Percentiles rank a stretch among this genome's conserved stretches.
phyloP scores from a whole-genome alignment of 2,329 filamentous ascomycete species.

The Colletotrichum chlorophyti region DNA sequence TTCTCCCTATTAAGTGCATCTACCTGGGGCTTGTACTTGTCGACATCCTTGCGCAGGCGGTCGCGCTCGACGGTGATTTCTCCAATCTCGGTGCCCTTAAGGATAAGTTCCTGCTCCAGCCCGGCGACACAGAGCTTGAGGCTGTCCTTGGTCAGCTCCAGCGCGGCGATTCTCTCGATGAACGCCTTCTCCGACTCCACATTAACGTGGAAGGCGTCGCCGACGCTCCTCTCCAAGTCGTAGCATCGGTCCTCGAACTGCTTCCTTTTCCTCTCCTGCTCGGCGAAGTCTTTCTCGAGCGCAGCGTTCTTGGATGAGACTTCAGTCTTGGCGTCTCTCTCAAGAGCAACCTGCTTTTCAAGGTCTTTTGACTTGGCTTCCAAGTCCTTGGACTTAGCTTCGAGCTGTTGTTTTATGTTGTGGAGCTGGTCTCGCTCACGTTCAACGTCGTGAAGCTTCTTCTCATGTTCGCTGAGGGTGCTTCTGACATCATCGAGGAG shows the following conservation, averaged over 20 bases:
- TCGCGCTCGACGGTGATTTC: slow-evolving; percentile 26
- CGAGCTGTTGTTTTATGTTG: slow-evolving; percentile 14
- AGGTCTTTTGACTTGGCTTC: slow-evolving; percentile 19
- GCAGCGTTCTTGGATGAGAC: slow-evolving; percentile 4
- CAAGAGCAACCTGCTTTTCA: slow-evolving; percentile 11
- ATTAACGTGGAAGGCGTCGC: slow-evolving; percentile 23
- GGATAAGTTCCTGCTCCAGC: slow-evolving; percentile 25
- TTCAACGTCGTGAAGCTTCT: slow-evolving; percentile 3
- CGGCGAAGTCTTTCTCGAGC: slow-evolving; percentile 7
- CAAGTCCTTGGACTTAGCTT: slow-evolving; percentile 14
- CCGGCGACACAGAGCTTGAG: slow-evolving; percentile 16
- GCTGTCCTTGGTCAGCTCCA: slow-evolving; percentile 26
- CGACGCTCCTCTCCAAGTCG: slow-evolving; percentile 22
- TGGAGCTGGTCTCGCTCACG: slow-evolving; percentile 25
- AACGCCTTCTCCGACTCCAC: slow-evolving; percentile 21
- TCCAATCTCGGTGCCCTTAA: slow-evolving; percentile 22
- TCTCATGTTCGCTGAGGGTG: slow-evolving; percentile 15
- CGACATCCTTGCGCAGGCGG: slow-evolving; percentile 10
- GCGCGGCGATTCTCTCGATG: slow-evolving; percentile 28
- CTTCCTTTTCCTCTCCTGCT: slow-evolving; percentile 10
- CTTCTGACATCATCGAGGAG: slow-evolving; percentile 23
- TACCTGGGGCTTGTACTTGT: slow-evolving; percentile 23
- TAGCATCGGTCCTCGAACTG: slow-evolving; percentile 2
- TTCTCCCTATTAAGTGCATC: slow-evolving; percentile 22
- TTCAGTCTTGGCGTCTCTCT: slow-evolving; percentile 12